Base-by-base conservation (phyloP, 768 basidiomycete genomes). In the Trichaptum fuscoviolaceum region DNA sequence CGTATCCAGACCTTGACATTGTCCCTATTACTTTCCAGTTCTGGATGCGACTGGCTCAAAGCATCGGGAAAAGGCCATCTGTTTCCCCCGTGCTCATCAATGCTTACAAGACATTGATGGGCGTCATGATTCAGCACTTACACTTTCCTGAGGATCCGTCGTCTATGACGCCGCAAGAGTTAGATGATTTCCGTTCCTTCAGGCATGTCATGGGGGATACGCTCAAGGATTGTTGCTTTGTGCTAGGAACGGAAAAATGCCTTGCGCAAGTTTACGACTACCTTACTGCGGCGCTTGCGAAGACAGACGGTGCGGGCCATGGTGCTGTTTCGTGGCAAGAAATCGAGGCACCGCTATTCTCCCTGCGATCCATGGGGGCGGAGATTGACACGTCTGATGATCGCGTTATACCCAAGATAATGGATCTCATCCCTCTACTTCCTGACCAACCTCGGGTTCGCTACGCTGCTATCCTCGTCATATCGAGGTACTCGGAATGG, bases 191-290 rank as follows among this genome's bases (percentile, higher is more conserved):
- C 83, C 86, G 97, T 24, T 85, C 88, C 3, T 99, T 99, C 82
- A 84, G 97, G 62, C 97, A 99, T 80, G 88, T 95, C 68, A 99
- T 99, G 93, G 97, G 97, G 52, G 96, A 99, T 75, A 99, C 97
- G 4, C 84, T 99, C 69, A 99, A 99, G 78, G 97, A 99, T 74
- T 99, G 97, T 74, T 99, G 97, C 77, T 85, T 89, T 69, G 95
- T 99, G 61, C 84, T 99, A 59, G 92, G 95, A 58, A 85, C 96
- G 1, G 90, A 94, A 63, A 83, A 83, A 1, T 99, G 97, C 73
- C 82, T 99, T 58, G 76, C 89, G 64, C 83, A 90, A 2, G 85
- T 95, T 1, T 93, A 93, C 77, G 88, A 92, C 67, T 83, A 92
- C 73, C 90, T 99, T 68, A 87, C 87, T 34, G 74, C 78, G 7